These are phyloP conservation scores for Microdochium bolleyi DNA, from an alignment of 2,329 filamentous ascomycete species.

Conservation along the genomic window DNA sequence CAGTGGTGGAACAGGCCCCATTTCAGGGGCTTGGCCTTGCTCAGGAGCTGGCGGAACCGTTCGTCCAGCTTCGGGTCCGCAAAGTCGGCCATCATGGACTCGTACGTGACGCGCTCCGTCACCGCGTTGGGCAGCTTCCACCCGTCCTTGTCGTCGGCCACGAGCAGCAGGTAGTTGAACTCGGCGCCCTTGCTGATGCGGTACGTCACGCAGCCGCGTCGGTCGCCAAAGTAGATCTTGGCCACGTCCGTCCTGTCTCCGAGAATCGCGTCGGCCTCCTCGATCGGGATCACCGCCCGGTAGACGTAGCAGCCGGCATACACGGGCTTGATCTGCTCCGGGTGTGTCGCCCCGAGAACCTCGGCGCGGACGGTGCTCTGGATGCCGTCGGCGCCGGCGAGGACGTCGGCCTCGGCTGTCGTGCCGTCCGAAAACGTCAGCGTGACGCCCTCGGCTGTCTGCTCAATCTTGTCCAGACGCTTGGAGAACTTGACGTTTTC, in stretches of 20 bases:
- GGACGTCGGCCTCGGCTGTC: constrained; percentile 14
- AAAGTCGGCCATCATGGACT: neutral
- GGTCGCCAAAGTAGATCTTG: neutral
- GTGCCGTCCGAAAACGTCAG: neutral
- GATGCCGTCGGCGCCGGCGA: constrained; percentile 26
- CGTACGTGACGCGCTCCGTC: constrained; percentile 13
- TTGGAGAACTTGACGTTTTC: neutral
- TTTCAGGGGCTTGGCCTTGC: constrained; percentile 21
- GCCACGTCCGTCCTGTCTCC: neutral
- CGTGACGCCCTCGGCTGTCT: neutral
- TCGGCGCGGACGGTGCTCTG: constrained; percentile 20
- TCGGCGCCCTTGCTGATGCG: neutral
- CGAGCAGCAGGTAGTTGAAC: neutral
- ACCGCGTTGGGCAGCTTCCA: neutral
- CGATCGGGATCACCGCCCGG: constrained; percentile 16
- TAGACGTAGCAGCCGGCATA: constrained; percentile 22
- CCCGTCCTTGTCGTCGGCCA: neutral
- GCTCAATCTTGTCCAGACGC: neutral
- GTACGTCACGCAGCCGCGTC: neutral
- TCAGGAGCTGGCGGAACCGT: constrained; percentile 11
- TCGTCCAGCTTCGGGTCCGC: neutral
- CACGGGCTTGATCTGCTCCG: constrained; percentile 19
- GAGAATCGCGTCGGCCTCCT: constrained; percentile 9
- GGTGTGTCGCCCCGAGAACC: constrained; percentile 19
- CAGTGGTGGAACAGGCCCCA: constrained; percentile 23